phyloP scores from a whole-genome alignment of 2,329 filamentous ascomycete species.

The Ophiostoma sp. region DNA sequence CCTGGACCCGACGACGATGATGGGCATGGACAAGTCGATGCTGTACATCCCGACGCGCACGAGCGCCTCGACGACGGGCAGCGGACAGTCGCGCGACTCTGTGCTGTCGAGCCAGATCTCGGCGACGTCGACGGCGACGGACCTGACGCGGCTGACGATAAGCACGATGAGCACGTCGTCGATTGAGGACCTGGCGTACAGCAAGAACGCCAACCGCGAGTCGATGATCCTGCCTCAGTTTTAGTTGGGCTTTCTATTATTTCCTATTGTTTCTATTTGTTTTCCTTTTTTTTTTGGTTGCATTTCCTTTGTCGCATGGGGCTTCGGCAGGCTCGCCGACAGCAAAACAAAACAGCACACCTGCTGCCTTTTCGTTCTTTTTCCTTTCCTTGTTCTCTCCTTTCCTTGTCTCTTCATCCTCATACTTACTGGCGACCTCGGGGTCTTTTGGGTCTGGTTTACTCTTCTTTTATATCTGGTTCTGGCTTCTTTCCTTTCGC shows the following conservation, averaged over 20 bases:
- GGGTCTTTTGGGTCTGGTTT: constrained; percentile 11
- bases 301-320: not conserved
- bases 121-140: constrained; percentile 49
- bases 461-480: not conserved
- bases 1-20: constrained; percentile 20
- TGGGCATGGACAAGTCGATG: constrained; percentile 34
- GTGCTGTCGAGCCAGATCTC: constrained; percentile 50
- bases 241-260: not conserved
- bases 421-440: not conserved
- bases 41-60: constrained; percentile 41
- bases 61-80: constrained; percentile 53
- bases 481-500: not conserved
- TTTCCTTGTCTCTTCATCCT: not conserved
- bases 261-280: not conserved
- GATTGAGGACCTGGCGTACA: constrained; percentile 32
- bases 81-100: constrained; percentile 45
- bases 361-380: not conserved
- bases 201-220: constrained; percentile 22
- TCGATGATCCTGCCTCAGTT: not conserved
- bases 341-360: not conserved
- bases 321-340: constrained; percentile 4
- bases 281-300: not conserved
- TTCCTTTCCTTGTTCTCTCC: not conserved
- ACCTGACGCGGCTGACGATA: constrained; percentile 43
- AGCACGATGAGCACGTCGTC: constrained; percentile 46